Evolutionary conservation across 1,284 basidiomycete species (phyloP), one percentile per base, ranked within the genome.

Genomic region (Golubevia pallescens): DNA sequence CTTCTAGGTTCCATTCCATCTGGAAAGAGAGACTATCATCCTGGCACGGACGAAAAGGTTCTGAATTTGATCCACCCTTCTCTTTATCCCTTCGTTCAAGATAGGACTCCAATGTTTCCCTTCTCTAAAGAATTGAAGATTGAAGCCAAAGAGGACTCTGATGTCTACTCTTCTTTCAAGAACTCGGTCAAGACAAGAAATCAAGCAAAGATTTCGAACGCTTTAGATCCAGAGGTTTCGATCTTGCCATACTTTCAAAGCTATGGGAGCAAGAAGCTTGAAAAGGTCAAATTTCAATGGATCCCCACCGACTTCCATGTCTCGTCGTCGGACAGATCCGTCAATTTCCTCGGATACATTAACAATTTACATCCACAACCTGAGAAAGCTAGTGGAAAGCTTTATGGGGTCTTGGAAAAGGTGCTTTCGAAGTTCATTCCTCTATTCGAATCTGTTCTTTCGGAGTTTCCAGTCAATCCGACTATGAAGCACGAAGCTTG

Each of bases 381-480:
- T 51, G 34, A 19, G 16, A 21, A 8, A n/a, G 5, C 38, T 20
- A 65, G 69, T 23, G 66, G 66, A 0, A 53, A 70, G 1, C 75
- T 88, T 19, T 88, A 89, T 75, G 57, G 59, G 10, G 75, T 76
- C 19, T 80, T 90, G 24, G 85, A 86, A 62, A 61, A 60, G 1
- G 68, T 87, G 23, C 77, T 90, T 6, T 77, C 81, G 0, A 68
- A 69, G 0, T 87, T 87, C 59, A 71, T 90, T 5, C 89, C 89
- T 2, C 77, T 90, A 6, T 89, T 90, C 73, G 89, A 90, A 66
- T 87, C 87, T 61, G 86, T 87, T 7, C 85, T 90, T 7, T 89
- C 89, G 1, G 89, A 90, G 70, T 74, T 90, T 8, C 54, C 51
- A 3, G 57, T 51, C 54, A 52, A 55, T 23, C 57, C 55, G 10